Base-by-base conservation (phyloP, 306 rosid genomes). In the Amphicarpaea edgeworthii region DNA sequence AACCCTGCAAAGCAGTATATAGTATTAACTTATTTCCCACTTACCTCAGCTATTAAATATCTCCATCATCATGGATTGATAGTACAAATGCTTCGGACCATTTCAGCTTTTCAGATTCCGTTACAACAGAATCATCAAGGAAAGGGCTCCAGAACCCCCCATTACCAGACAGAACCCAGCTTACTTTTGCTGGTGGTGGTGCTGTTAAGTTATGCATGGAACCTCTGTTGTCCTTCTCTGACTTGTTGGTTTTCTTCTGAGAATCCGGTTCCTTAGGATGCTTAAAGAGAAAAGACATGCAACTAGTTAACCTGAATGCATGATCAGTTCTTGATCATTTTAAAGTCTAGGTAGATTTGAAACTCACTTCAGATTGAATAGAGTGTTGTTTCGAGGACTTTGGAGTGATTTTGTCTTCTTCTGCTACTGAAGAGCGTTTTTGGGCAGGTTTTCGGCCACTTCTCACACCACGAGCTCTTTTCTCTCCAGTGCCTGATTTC, bases 141-240 rank as follows among this genome's bases (percentile, higher is more conserved):
- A 64, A 81, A 65, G 94, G 87, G 60, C 41, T 83, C 94, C 94
- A 91, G 68, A 41, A 20, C 3, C 83, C 92, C 1, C 86, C 86
- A 12, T 83, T 70, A 69, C 85, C 80, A 17, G 88, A 65, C 15
- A 89, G 89, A 84, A 89, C 90, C 94, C 97, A 91, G 9, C 77
- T 86, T 45, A 91, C 81, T 50, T 77, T 87, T 40, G 71, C 67
- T 23, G 90, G 89, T 14, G 81, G 85, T 81, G 83, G 86, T 81
- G 38, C 3, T 8, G 85, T 53, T 75, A 77, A 68, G 81, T 73
- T 65, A 63, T 74, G 82, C 49, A 40, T 49, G 20, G 83, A 68
- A 28, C 69, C 53, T 70, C 55, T 64, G 14, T 15, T 53, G 34
- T 32, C 50, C 61, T 81, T 61, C 37, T 67, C 73, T 2, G 3